phyloP scores from a whole-genome alignment of 345 rosid species.

The Cochlearia excelsa region DNA sequence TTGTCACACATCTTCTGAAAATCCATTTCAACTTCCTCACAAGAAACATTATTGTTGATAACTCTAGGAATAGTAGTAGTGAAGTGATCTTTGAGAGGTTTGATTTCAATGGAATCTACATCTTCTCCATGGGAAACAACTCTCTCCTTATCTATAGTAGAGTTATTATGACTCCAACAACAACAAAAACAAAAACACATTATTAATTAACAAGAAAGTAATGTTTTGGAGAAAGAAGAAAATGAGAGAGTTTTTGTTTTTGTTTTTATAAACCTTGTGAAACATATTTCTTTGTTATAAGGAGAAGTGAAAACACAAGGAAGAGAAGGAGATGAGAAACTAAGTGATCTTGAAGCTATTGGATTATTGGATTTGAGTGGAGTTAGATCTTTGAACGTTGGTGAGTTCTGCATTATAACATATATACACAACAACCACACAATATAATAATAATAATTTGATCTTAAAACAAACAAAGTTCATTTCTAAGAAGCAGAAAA shows the following conservation, averaged over 20 bases:
- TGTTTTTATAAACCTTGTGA: constrained; percentile 23
- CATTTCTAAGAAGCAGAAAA: neutral
- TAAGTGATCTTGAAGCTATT: constrained; percentile 48
- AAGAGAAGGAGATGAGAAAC: constrained; percentile 58
- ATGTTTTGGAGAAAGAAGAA: neutral
- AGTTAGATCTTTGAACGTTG: constrained; percentile 73
- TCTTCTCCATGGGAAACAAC: constrained; percentile 21
- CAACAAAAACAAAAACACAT: constrained; percentile 4
- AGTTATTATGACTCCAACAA: constrained; percentile 40
- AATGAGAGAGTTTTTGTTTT: neutral
- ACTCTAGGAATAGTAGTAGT: constrained; percentile 42
- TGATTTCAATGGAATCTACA: constrained; percentile 30
- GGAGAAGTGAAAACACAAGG: constrained; percentile 87
- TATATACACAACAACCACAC: neutral
- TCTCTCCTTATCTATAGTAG: constrained; percentile 6
- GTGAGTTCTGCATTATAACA: constrained; percentile 63
- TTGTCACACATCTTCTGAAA: constrained; percentile 31
- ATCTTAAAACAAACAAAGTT: neutral
- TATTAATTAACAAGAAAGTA: neutral
- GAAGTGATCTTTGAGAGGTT: constrained; percentile 42
- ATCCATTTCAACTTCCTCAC: constrained; percentile 33
- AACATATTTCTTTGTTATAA: constrained; percentile 71
- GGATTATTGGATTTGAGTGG: constrained; percentile 50
- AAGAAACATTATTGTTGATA: constrained; percentile 15
- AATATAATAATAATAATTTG: neutral